phyloP scores from a whole-genome alignment of 1,284 basidiomycete genomes.

The Microbotryum lychnidis-dioicae region DNA sequence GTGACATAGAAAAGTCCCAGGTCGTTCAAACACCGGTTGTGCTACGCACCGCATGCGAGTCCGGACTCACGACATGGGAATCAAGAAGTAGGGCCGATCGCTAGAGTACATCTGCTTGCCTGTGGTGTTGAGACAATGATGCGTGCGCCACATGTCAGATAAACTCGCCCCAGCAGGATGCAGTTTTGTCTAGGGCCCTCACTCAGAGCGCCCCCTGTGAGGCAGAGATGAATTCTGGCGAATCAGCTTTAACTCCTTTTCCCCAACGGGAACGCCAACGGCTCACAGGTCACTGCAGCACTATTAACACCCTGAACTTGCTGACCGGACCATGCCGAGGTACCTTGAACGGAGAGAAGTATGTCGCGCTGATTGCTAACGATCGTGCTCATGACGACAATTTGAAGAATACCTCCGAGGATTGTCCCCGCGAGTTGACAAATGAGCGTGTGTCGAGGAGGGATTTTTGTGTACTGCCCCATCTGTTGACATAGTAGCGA shows the following conservation, averaged over 20 bases:
- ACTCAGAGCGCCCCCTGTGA: too few relatives aligned
- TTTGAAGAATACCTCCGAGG: constrained; percentile 47
- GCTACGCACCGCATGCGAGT: too few relatives aligned
- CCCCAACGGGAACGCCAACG: constrained; percentile 43
- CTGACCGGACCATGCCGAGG: constrained; percentile 46
- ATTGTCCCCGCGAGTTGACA: constrained; percentile 60
- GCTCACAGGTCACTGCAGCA: constrained; percentile 57
- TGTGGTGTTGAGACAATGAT: too few relatives aligned
- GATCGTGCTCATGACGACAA: constrained; percentile 49
- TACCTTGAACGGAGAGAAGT: constrained; percentile 47
- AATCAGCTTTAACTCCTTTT: too few relatives aligned
- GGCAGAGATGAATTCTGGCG: too few relatives aligned
- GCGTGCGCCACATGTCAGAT: too few relatives aligned
- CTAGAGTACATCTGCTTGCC: constrained; percentile 32
- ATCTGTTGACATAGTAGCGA: constrained; percentile 36
- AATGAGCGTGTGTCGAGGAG: constrained; percentile 59
- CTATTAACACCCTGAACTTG: constrained; percentile 54
- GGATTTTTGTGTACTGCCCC: constrained; percentile 68
- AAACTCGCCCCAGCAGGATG: too few relatives aligned
- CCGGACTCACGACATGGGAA: constrained; percentile 12
- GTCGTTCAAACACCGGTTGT: too few relatives aligned
- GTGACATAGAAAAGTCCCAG: too few relatives aligned
- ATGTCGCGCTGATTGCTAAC: constrained; percentile 49
- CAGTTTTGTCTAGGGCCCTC: too few relatives aligned
- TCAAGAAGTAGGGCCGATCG: constrained; percentile 47